These are phyloP conservation scores for Amanita brunnescens DNA, from an alignment of 768 basidiomycete species.

Conservation along the genomic window DNA sequence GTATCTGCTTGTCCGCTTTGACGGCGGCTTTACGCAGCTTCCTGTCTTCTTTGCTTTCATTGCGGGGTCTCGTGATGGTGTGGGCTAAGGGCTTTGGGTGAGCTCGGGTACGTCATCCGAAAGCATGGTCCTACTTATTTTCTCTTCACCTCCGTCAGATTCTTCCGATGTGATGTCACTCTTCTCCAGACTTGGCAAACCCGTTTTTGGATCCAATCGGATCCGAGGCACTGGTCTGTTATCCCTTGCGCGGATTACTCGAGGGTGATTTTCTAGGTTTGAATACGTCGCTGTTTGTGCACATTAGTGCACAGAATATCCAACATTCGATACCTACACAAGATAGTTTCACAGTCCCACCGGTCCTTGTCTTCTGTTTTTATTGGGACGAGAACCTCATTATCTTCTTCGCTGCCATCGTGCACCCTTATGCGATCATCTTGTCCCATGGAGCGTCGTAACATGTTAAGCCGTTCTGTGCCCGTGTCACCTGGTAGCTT, in stretches of 20 bases:
- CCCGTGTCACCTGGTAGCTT: constrained; percentile 67
- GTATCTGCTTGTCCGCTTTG: constrained; percentile 55
- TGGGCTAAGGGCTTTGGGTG: constrained; percentile 18
- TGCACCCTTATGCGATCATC: constrained; percentile 47
- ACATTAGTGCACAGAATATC: not conserved
- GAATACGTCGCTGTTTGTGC: constrained; percentile 72
- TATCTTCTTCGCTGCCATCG: constrained; percentile 36
- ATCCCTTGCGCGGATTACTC: constrained; percentile 66
- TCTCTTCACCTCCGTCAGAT: constrained; percentile 20
- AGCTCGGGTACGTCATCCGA: not conserved
- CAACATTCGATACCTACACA: constrained; percentile 49
- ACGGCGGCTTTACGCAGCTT: constrained; percentile 62
- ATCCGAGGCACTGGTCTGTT: constrained; percentile 53
- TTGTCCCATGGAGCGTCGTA: constrained; percentile 72
- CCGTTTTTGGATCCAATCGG: constrained; percentile 64
- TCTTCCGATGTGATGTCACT: constrained; percentile 2
- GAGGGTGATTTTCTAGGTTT: constrained; percentile 97
- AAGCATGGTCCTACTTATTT: constrained; percentile 14
- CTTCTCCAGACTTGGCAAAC: constrained; percentile 53
- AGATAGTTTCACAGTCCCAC: constrained; percentile 96
- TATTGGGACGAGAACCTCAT: constrained; percentile 30
- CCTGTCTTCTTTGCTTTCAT: constrained; percentile 72
- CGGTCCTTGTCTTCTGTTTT: constrained; percentile 55
- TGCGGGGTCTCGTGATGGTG: constrained; percentile 61
- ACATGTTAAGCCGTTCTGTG: constrained; percentile 68